Evolutionary conservation across 495 filamentous ascomycete genomes (phyloP), one percentile per base, ranked within the genome.

Genomic region (Daldinia vernicosa): DNA sequence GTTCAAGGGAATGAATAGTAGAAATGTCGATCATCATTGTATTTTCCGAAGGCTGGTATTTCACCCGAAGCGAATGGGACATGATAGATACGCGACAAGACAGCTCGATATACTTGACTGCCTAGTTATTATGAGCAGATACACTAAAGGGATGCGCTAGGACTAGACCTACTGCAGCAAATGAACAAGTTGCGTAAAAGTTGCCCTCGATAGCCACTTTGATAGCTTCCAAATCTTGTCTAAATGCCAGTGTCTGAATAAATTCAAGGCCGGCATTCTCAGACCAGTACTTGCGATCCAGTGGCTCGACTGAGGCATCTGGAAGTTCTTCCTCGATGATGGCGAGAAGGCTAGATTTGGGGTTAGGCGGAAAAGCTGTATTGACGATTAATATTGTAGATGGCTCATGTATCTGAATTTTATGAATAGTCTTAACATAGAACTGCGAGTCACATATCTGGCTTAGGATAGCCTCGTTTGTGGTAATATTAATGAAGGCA

Each of bases 11-110:
- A 14, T 88, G 85, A 35, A 97, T 91, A 1, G 96, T 95, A 11
- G 91, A 89, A 1, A 93, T 84, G 76, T 98, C 95, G 68, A 98
- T 94, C 81, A 94, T 91, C 95, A 99, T 97, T 0, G 93, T 91
- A 19, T 93, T 92, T 75, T 97, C 91, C 1, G 93, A 93, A n/a
- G 92, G 90, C 74, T 92, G 89, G 70, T 95, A 97, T 69, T 89
- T 91, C 74, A 98, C 91, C 1, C 93, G 89, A 30, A 99, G 85
- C 17, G 94, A 93, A 73, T 94, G 91, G 45, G 85, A 83, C 8
- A 86, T 81, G 72, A 98, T 97, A 1, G 85, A 84, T 58, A 88
- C 80, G n/a, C 69, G 73, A 35, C 81, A 79, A 2, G 86, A 86
- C 1, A 89, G 79, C 66, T 96, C 92, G 30, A 96, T 84, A 76